Evolutionary conservation across 2,329 filamentous ascomycete species (phyloP).

Genomic region (Paecilomyces formosus): DNA sequence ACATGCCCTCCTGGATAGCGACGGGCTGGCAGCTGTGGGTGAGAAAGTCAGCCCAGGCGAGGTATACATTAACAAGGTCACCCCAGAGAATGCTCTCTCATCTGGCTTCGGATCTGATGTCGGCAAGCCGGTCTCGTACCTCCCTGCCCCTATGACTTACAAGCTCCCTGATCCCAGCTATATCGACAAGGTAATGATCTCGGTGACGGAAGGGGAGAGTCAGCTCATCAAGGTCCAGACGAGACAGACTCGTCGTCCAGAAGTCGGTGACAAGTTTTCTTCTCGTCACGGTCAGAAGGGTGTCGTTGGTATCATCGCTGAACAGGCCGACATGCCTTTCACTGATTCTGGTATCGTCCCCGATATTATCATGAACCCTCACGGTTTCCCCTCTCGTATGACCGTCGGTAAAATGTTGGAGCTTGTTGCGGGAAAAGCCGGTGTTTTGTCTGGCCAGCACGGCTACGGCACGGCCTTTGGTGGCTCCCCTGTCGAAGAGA

Average conservation of each 20-base stretch:
- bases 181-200: conserved; percentile 94
- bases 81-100: conserved; percentile 68
- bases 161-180: conserved; percentile 77
- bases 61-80: conserved; percentile 84
- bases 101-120: conserved; percentile 59
- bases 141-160: conserved; percentile 55
- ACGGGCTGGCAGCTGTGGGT: conserved; percentile 84
- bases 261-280: conserved; percentile 97
- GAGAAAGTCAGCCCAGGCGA: conserved; percentile 70
- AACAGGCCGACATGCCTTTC: conserved; percentile 96
- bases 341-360: conserved; percentile 84
- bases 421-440: conserved; percentile 87
- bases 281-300: conserved; percentile 98
- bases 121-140: conserved; percentile 38
- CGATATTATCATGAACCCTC: conserved; percentile 99
- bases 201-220: conserved; percentile 77
- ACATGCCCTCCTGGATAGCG: conserved; percentile 67
- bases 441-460: conserved; percentile 73
- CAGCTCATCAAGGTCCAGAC: conserved; percentile 90
- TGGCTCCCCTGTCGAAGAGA: conserved; percentile 78
- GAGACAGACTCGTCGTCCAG: conserved; percentile 87
- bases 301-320: conserved; percentile 91
- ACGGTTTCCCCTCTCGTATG: conserved; percentile 99
- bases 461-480: conserved; percentile 88
- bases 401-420: conserved; percentile 98